These are phyloP conservation scores for Camelina sativa DNA, from an alignment of 345 rosid species.

Conservation along the genomic window DNA sequence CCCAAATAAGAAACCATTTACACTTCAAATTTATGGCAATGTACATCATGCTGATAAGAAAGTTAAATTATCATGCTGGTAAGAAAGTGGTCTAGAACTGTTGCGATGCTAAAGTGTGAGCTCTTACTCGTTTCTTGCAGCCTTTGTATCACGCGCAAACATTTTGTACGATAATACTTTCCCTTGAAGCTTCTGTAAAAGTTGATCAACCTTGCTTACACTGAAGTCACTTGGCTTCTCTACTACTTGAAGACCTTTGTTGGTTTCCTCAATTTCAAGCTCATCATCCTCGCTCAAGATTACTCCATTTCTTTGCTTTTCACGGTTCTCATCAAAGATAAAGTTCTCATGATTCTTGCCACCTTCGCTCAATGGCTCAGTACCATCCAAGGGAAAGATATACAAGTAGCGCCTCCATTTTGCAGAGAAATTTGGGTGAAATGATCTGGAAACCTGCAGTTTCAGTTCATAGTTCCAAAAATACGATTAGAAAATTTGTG, in stretches of 20 bases:
- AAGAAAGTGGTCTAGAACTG: background rate
- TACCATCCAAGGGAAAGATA: slow-evolving; percentile 71
- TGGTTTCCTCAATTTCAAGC: slow-evolving; percentile 38
- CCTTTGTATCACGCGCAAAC: slow-evolving; percentile 96
- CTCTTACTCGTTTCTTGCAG: slow-evolving; percentile 88
- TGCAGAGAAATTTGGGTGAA: slow-evolving; percentile 97
- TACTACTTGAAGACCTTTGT: slow-evolving; percentile 47
- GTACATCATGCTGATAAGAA: background rate
- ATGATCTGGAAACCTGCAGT: slow-evolving; percentile 74
- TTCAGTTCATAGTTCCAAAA: slow-evolving; percentile 8
- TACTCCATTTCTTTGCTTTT: slow-evolving; percentile 40
- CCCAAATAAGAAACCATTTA: slow-evolving; percentile 20
- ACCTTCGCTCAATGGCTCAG: slow-evolving; percentile 43
- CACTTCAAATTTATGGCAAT: slow-evolving; percentile 16
- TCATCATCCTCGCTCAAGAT: slow-evolving; percentile 34
- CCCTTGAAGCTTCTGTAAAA: slow-evolving; percentile 81
- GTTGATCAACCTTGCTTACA: slow-evolving; percentile 70
- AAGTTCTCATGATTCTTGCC: slow-evolving; percentile 42
- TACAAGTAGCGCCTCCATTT: slow-evolving; percentile 95
- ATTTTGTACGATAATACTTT: slow-evolving; percentile 76
- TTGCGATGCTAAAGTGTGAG: slow-evolving; percentile 15
- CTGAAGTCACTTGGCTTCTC: slow-evolving; percentile 61
- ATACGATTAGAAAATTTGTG: background rate
- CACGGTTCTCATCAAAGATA: slow-evolving; percentile 28
- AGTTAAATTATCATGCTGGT: background rate